Evolutionary conservation across 1,284 basidiomycete species (phyloP).

Genomic region (Boletellus sp.): DNA sequence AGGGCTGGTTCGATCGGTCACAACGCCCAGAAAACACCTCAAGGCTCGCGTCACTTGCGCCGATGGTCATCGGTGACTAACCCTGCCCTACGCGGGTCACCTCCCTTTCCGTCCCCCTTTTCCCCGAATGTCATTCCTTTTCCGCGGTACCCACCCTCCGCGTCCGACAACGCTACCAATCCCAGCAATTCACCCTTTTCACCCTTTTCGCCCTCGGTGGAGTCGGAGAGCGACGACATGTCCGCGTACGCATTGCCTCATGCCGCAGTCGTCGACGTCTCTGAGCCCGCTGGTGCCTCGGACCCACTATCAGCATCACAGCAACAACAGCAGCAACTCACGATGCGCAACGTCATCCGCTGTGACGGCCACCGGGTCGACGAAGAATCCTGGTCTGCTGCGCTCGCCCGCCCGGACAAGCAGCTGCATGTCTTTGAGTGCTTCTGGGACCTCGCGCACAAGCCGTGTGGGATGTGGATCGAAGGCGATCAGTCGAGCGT

Average conservation of each 20-base stretch:
- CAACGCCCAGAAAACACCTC: slow-evolving; percentile 30
- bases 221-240: slow-evolving; percentile 27
- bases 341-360: slow-evolving; percentile 18
- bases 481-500: slow-evolving; percentile 33
- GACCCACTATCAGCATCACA: background rate
- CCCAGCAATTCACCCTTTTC: slow-evolving; percentile 5
- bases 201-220: slow-evolving; percentile 22
- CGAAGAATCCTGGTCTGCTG: slow-evolving; percentile 28
- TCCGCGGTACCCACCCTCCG: slow-evolving; percentile 15
- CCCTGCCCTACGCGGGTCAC: slow-evolving; percentile 25
- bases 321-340: background rate
- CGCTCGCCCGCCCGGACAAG: slow-evolving; percentile 24
- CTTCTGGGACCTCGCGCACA: slow-evolving; percentile 24
- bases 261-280: slow-evolving; percentile 16
- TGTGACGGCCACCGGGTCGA: slow-evolving; percentile 30
- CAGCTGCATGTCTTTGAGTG: slow-evolving; percentile 32
- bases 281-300: slow-evolving; percentile 7
- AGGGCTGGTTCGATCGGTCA: slow-evolving; percentile 35
- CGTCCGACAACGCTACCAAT: slow-evolving; percentile 12
- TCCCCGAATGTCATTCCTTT: slow-evolving; percentile 17
- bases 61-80: slow-evolving; percentile 33
- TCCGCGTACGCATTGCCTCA: slow-evolving; percentile 17
- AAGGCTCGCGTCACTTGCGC: slow-evolving; percentile 28
- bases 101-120: slow-evolving; percentile 18
- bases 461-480: slow-evolving; percentile 33